Evolutionary conservation across 331 rosid species (phyloP).

Genomic region (Arachis monticola): DNA sequence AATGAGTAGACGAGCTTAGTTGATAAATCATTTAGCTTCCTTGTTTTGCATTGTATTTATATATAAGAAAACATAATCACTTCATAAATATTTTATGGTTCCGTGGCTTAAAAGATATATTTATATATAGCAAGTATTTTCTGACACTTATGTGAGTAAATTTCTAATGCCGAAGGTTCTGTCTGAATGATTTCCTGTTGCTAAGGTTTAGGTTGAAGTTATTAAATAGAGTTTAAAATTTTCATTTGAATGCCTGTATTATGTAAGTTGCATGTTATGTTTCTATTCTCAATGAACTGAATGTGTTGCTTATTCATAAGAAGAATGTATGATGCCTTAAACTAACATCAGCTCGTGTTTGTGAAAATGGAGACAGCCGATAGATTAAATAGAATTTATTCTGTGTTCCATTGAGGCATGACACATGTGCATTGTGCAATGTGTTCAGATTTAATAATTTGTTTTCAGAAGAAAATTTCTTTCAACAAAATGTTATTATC

Average conservation of each 20-base stretch:
- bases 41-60: conserved; percentile 37
- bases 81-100: conserved; percentile 33
- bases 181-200: neutral
- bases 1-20: conserved; percentile 28
- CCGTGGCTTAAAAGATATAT: conserved; percentile 26
- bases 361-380: conserved; percentile 16
- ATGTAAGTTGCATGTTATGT: neutral
- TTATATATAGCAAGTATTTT: conserved; percentile 13
- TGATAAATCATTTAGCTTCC: conserved; percentile 30
- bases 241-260: neutral
- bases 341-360: neutral
- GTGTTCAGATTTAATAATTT: neutral
- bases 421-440: neutral
- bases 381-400: neutral
- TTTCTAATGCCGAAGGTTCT: neutral
- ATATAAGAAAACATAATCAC: conserved; percentile 45
- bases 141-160: conserved; percentile 22
- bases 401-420: neutral
- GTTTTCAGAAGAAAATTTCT: neutral
- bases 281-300: neutral
- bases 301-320: neutral
- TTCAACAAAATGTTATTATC: neutral
- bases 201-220: neutral
- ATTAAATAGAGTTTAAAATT: neutral
- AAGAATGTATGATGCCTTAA: neutral